phyloP scores from a whole-genome alignment of 805 yeast genomes.

The Cyberlindnera xylosilytica region DNA sequence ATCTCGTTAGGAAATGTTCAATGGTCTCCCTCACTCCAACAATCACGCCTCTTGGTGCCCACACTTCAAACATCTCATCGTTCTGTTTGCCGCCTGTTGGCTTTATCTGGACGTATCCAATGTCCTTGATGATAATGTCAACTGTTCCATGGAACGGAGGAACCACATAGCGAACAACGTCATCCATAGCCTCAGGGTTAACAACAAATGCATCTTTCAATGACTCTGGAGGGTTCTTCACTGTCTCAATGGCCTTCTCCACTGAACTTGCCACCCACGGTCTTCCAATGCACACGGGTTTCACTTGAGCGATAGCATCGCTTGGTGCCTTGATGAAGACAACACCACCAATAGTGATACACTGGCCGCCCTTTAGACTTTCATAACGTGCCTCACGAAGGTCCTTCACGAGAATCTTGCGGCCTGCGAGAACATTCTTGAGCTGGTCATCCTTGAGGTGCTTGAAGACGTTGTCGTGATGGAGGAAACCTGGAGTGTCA shows the following conservation, averaged over 20 bases:
- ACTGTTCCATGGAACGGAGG: constrained; percentile 72
- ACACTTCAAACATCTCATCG: constrained; percentile 41
- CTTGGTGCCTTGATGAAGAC: constrained; percentile 55
- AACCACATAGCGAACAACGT: constrained; percentile 44
- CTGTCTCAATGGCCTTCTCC: constrained; percentile 32
- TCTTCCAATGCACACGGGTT: constrained; percentile 40
- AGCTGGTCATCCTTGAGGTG: constrained; percentile 29
- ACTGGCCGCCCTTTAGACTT: constrained; percentile 42
- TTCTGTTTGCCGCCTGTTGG: constrained; percentile 50
- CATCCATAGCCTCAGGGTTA: constrained; percentile 29
- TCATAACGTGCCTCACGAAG: constrained; percentile 29
- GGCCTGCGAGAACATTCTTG: constrained; percentile 31
- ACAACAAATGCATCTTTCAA: constrained; percentile 27
- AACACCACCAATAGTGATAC: constrained; percentile 58
- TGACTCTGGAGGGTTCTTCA: constrained; percentile 27
- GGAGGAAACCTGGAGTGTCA: constrained; percentile 40
- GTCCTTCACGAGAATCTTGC: constrained; percentile 29
- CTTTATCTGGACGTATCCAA: constrained; percentile 59
- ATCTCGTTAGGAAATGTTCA: constrained; percentile 34
- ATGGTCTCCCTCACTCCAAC: constrained; percentile 55
- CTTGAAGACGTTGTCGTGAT: constrained; percentile 26
- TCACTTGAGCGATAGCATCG: constrained; percentile 44
- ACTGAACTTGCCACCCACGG: constrained; percentile 28
- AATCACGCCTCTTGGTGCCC: constrained; percentile 54
- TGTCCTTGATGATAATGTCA: constrained; percentile 60